Base-by-base conservation (phyloP, 371 early-diverging fungal species). In the Saksenaea vasiformis region DNA sequence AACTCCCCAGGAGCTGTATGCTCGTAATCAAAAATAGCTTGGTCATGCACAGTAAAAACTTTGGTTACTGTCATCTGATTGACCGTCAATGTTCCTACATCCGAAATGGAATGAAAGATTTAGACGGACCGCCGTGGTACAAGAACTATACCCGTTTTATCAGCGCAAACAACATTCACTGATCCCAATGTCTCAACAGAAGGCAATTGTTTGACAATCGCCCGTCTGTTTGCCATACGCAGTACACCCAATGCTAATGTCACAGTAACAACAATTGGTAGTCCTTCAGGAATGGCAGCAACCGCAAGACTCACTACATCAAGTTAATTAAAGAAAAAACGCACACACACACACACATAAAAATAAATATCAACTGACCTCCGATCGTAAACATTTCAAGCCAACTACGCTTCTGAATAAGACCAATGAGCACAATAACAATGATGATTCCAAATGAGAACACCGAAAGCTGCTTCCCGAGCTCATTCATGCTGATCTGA, bases 351-450 rank as follows among this genome's bases (percentile, higher is more conserved):
- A n/a, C n/a, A n/a, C n/a, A n/a, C n/a, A n/a, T n/a, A 17, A 63
- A 37, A 26, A 56, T 15, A 19, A 51, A 14, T 22, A 17, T 38
- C n/a, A 22, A 54, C 53, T 60, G 69, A 85, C 87, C 91, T 63
- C 92, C 92, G 64, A 96, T 95, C 22, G 96, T 96, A 69, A 96
- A 96, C 95, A 96, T 96, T 69, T 97, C 95, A 43, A 98, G 78
- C 91, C 90, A 90, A n/a, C 79, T 79, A 47, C 92, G 87, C 41
- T 93, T 91, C 73, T 96, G 97, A 62, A 94, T 66, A 27, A 96
- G 67, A 27, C 98, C 98, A 65, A 97, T 85, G 51, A 96, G 47
- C 7, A 93, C 88, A 69, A 97, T 97, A 9, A 95, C 73, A n/a
- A 84, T 86, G 69, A 98, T 98, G 9, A 95, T 85, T 38, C 71